Evolutionary conservation across 1,284 basidiomycete species (phyloP).

Genomic region (Tylopilus sp.): DNA sequence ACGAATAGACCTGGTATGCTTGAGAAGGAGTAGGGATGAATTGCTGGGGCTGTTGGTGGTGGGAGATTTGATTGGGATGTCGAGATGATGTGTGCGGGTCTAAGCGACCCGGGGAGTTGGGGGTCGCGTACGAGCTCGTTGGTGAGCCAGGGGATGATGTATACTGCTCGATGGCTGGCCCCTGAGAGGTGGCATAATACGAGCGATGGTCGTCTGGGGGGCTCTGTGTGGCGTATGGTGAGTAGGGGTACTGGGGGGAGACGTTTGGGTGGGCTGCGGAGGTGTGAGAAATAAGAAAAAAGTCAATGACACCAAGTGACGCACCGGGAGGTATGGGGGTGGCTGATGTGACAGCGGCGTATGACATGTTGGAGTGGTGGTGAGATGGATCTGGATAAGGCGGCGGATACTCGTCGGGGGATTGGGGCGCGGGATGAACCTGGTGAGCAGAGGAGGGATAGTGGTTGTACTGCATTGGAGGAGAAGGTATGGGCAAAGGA

Average conservation of each 20-base stretch:
- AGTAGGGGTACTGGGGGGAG: conserved; percentile 20
- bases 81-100: conserved; percentile 28
- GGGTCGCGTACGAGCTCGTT: conserved; percentile 20
- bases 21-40: conserved; percentile 56
- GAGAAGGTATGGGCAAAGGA: conserved; percentile 7
- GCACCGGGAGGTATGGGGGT: conserved; percentile 23
- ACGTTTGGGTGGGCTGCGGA: conserved; percentile 22
- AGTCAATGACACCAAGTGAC: conserved; percentile 5
- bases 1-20: conserved; percentile 40
- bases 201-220: conserved; percentile 25
- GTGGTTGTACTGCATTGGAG: conserved; percentile 29
- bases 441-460: conserved; percentile 26
- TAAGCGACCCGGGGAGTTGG: conserved; percentile 30
- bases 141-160: conserved; percentile 22
- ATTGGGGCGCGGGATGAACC: conserved; percentile 9
- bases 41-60: conserved; percentile 33
- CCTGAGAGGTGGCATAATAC: conserved; percentile 26
- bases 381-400: conserved; percentile 28
- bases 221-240: conserved; percentile 22
- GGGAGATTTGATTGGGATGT: conserved; percentile 29
- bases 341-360: conserved; percentile 25
- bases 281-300: conserved; percentile 12
- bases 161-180: conserved; percentile 20
- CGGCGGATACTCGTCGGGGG: conserved; percentile 19
- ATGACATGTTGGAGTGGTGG: conserved; percentile 23